Conservation (phyloP, 257 asterid genomes). For the Solanum clarkiae region DNA sequence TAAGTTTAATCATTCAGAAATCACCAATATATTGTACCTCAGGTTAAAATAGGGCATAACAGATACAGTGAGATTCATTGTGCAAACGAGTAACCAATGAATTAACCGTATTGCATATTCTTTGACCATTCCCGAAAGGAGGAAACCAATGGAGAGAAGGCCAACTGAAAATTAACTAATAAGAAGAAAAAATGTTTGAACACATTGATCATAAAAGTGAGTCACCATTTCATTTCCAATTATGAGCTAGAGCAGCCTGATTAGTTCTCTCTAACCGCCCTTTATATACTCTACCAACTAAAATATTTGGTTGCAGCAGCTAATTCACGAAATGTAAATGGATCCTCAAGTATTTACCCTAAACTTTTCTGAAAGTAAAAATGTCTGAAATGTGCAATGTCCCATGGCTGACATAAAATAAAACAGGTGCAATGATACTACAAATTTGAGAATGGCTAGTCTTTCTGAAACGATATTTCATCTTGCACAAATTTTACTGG, state of each 20-base stretch:
- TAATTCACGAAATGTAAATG: constrained; percentile 82
- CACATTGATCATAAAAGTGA: neutral
- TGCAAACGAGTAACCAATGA: neutral
- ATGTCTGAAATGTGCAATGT: neutral
- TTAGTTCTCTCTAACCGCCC: constrained; percentile 65
- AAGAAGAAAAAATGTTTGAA: neutral
- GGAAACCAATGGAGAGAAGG: neutral
- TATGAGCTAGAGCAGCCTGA: constrained; percentile 33
- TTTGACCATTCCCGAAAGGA: neutral
- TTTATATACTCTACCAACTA: constrained; percentile 76
- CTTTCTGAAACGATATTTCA: neutral
- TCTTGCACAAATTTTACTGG: too few species aligned
- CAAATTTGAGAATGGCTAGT: too few species aligned
- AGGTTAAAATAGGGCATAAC: too few species aligned
- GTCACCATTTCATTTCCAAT: neutral
- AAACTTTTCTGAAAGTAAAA: constrained; percentile 25
- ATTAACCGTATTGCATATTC: neutral
- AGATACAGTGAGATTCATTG: neutral
- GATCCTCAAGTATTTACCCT: constrained; percentile 20
- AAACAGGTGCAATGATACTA: too few species aligned
- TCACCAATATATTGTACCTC: too few species aligned
- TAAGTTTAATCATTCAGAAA: too few species aligned
- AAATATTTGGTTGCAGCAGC: constrained; percentile 84
- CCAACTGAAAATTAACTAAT: neutral
- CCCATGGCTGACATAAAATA: too few species aligned